Evolutionary conservation across 495 filamentous ascomycete genomes (phyloP).

Genomic region (Talaromyces stipitatus): DNA sequence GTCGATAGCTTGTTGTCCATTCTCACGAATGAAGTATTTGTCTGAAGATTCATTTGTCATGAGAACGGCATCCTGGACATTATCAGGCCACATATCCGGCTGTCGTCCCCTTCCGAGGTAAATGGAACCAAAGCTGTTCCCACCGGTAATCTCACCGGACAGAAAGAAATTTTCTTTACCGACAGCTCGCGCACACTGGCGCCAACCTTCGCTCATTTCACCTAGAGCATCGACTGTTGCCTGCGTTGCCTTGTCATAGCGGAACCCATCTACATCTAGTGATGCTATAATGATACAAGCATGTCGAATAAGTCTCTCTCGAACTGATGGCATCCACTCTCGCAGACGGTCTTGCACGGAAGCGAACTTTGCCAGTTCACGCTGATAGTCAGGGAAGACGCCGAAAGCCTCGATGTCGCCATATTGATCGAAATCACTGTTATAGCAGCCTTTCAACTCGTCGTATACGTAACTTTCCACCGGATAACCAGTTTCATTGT

Average conservation of each 20-base stretch:
- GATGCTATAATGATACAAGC: conserved; percentile 58
- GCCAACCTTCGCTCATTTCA: conserved; percentile 43
- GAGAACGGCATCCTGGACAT: conserved; percentile 38
- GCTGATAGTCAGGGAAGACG: conserved; percentile 59
- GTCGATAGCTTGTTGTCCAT: conserved; percentile 52
- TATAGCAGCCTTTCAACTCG: conserved; percentile 50
- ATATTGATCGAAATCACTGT: conserved; percentile 67
- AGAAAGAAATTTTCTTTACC: conserved; percentile 60
- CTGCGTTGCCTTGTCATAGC: conserved; percentile 63
- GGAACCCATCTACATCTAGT: conserved; percentile 64
- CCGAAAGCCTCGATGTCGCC: conserved; percentile 64
- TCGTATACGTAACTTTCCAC: conserved; percentile 38
- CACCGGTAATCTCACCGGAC: conserved; percentile 56
- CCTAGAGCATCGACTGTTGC: conserved; percentile 58
- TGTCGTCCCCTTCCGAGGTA: conserved; percentile 61
- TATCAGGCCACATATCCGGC: conserved; percentile 40
- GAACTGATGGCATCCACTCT: conserved; percentile 59
- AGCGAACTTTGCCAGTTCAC: conserved; percentile 64
- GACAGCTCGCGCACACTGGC: conserved; percentile 47
- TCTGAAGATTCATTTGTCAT: conserved; percentile 37
- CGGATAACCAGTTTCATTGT: conserved; percentile 53
- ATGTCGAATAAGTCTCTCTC: conserved; percentile 51
- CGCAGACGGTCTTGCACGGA: conserved; percentile 69
- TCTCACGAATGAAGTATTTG: conserved; percentile 48
- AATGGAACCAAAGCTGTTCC: conserved; percentile 56